Conservation (phyloP, 83 land plant species). For the Picea abies region DNA sequence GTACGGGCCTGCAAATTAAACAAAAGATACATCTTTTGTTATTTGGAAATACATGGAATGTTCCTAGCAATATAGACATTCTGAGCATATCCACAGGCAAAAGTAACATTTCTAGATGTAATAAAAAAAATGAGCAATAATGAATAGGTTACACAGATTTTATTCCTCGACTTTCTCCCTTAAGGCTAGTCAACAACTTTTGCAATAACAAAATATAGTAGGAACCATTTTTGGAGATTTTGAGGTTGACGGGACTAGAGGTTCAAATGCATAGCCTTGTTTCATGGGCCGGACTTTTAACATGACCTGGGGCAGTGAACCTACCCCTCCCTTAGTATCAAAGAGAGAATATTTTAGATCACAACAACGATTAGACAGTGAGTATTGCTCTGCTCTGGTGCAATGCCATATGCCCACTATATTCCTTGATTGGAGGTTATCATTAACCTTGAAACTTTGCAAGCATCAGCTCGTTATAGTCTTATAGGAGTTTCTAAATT, state of each 20-base stretch:
- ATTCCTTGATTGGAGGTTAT: too few relatives aligned
- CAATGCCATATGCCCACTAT: too few relatives aligned
- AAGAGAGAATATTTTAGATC: too few relatives aligned
- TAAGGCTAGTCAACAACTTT: neutral
- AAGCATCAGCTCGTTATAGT: too few relatives aligned
- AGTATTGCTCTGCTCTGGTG: too few relatives aligned
- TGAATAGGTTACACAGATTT: neutral
- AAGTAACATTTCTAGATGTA: neutral
- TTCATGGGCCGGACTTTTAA: too few relatives aligned
- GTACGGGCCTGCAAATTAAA: conserved; percentile 71
- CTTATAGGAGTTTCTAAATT: too few relatives aligned
- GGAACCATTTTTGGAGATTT: neutral
- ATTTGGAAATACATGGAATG: neutral
- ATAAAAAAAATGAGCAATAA: neutral
- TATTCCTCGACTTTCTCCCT: neutral
- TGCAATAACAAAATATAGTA: neutral
- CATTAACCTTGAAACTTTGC: too few relatives aligned
- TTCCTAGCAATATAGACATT: neutral
- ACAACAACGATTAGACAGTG: too few relatives aligned
- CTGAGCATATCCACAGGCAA: neutral
- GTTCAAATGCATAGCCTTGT: too few relatives aligned
- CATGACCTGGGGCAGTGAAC: too few relatives aligned
- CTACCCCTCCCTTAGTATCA: too few relatives aligned
- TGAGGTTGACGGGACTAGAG: neutral
- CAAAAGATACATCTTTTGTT: neutral